Conservation (phyloP, 305 asterid species). For the Coffea humblotiana region DNA sequence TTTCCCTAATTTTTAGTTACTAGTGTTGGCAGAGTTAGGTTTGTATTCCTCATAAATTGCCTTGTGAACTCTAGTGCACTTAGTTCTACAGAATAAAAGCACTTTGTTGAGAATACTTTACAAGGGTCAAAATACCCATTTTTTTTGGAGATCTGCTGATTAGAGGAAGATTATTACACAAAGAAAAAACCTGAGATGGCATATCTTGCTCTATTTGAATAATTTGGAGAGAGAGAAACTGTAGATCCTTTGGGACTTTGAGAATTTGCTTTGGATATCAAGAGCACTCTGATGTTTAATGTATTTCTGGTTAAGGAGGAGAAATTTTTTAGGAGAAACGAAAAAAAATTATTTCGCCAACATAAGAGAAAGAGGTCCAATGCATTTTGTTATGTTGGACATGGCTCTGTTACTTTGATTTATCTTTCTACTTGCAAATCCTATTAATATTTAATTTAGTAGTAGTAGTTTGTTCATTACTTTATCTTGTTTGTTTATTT, state of each 20-base stretch:
- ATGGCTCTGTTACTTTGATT: background rate
- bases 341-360: background rate
- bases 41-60: background rate
- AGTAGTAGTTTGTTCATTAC: background rate
- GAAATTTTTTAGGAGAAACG: background rate
- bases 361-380: background rate
- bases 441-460: background rate
- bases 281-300: background rate
- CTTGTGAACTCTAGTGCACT: background rate
- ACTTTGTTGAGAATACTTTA: background rate
- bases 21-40: background rate
- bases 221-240: background rate
- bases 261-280: background rate
- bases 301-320: background rate
- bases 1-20: background rate
- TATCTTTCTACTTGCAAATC: background rate
- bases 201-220: background rate
- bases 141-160: background rate
- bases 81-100: background rate
- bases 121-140: background rate
- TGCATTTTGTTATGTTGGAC: background rate
- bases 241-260: background rate
- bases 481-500: constrained; percentile 1
- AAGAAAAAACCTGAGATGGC: background rate
- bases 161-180: background rate